Base-by-base conservation (phyloP, 345 rosid genomes). In the Arabidopsis suecica region DNA sequence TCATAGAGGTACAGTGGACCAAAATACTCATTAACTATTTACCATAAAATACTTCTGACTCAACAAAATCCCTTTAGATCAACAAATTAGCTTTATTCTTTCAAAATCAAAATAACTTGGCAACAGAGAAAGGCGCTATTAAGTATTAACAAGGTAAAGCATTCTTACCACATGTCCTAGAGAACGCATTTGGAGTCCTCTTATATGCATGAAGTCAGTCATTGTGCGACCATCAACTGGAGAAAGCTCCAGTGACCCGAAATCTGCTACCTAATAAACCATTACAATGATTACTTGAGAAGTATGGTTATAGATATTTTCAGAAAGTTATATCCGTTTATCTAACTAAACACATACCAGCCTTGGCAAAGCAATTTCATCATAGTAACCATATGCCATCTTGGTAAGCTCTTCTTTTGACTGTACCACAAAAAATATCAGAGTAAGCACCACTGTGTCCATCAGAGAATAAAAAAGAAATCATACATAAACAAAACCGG, bases 211-310 rank as follows among this genome's bases (percentile, higher is more conserved):
- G 82, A 90, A 94, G 78, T 94, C 98, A 40, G 97, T 94, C 82
- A 94, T 73, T 38, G 98, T 91, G 81, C 95, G 90, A 69, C 98
- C 98, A 69, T 94, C 98, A 6, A 94, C 96, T 37, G 98, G 98
- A 41, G 98, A 94, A 84, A 94, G 97, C 84, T 94, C 98, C 49
- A 94, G 93, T 60, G 95, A 94, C 65, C 89, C 92, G 78, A 91
- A 94, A 83, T 94, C 98, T 69, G 95, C 88, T 68, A 94, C 98
- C 98, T 94, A 78, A 51, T 72, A 50, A 42, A 57, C 41, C 62
- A 65, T 61, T 30, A 34, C 58, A 60, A 66, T 28, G 37, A 66
- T 10, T 23, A 30, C 47, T 64, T 65, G 13, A 70, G 50, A 34
- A 40, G 23, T 36, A 67, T 72, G 62, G 66, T 66, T 74, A 72